Percentiles rank a stretch among this genome's conserved stretches.
Conservation (phyloP, 1,139 yeast species). For the Debaryomyces sp. region DNA sequence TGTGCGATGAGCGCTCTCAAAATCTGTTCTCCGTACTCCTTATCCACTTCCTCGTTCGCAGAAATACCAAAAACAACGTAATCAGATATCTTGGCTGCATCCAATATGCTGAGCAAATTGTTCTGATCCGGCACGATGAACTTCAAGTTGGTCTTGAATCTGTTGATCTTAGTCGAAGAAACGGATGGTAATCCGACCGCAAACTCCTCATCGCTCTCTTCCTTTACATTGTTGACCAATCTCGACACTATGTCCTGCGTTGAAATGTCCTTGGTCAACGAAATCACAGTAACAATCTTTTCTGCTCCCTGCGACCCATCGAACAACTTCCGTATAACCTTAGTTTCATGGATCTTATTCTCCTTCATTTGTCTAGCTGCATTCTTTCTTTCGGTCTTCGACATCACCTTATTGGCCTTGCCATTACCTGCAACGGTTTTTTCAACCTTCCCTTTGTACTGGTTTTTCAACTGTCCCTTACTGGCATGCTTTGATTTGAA, state of each 20-base stretch:
- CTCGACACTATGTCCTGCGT: constrained; percentile 58
- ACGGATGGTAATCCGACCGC: constrained; percentile 50
- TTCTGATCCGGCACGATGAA: constrained; percentile 73
- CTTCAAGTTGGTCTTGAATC: constrained; percentile 77
- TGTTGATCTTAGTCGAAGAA: constrained; percentile 50
- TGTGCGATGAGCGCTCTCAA: constrained; percentile 87
- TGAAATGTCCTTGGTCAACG: constrained; percentile 73
- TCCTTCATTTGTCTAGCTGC: constrained; percentile 75
- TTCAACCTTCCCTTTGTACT: constrained; percentile 86
- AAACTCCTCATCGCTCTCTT: constrained; percentile 28
- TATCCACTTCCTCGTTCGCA: constrained; percentile 80
- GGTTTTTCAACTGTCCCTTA: constrained; percentile 83
- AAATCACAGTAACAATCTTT: constrained; percentile 77
- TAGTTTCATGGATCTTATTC: constrained; percentile 62
- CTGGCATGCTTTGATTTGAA: constrained; percentile 91
- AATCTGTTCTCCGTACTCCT: constrained; percentile 81
- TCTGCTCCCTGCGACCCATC: constrained; percentile 83
- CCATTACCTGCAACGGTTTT: constrained; percentile 39
- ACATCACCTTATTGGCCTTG: constrained; percentile 46
- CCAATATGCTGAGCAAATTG: constrained; percentile 71
- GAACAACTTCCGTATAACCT: constrained; percentile 62
- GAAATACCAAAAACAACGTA: constrained; percentile 85
- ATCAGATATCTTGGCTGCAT: constrained; percentile 88
- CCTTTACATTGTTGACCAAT: constrained; percentile 45
- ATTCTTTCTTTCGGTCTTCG: constrained; percentile 79